Evolutionary conservation across 2,329 filamentous ascomycete species (phyloP).

Genomic region (Nannizziopsis arthrosporioides): DNA sequence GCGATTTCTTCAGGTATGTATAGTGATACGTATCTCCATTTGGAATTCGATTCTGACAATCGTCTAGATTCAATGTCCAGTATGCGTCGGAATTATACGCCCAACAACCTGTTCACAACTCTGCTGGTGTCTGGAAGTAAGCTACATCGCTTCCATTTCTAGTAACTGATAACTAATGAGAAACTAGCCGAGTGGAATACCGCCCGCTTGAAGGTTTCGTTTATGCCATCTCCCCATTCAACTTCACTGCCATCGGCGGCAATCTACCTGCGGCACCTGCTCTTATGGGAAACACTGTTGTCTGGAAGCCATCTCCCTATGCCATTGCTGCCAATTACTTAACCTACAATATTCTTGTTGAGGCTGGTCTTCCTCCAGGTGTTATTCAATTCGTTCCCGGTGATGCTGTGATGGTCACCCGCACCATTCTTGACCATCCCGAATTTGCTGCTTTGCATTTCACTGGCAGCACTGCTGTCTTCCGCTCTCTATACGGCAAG

Average conservation of each 20-base stretch:
- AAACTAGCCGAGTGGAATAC: slow-evolving; percentile 60
- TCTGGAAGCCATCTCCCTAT: slow-evolving; percentile 92
- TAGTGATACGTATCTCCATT: not conserved
- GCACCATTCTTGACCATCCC: slow-evolving; percentile 60
- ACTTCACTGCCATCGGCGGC: slow-evolving; percentile 89
- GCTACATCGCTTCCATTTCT: slow-evolving; percentile 14
- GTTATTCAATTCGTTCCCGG: slow-evolving; percentile 93
- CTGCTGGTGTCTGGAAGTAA: slow-evolving; percentile 74
- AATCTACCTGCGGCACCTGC: slow-evolving; percentile 76
- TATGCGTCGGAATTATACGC: slow-evolving; percentile 86
- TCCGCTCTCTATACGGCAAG: slow-evolving; percentile 76
- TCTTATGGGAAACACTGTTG: slow-evolving; percentile 82
- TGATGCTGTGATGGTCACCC: slow-evolving; percentile 72
- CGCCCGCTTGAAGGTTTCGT: slow-evolving; percentile 88
- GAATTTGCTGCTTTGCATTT: slow-evolving; percentile 89
- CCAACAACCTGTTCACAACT: slow-evolving; percentile 74
- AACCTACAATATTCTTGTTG: slow-evolving; percentile 76
- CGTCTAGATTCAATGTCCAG: slow-evolving; percentile 64
- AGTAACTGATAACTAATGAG: slow-evolving; percentile 8
- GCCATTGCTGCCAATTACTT: slow-evolving; percentile 87
- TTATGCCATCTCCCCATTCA: slow-evolving; percentile 88
- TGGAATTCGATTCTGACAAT: not conserved
- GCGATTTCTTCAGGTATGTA: slow-evolving; percentile 65
- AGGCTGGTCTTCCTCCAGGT: slow-evolving; percentile 77
- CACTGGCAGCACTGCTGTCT: slow-evolving; percentile 84